phyloP scores from a whole-genome alignment of 208 protist genomes.

The Wallacemonas rigidus region DNA sequence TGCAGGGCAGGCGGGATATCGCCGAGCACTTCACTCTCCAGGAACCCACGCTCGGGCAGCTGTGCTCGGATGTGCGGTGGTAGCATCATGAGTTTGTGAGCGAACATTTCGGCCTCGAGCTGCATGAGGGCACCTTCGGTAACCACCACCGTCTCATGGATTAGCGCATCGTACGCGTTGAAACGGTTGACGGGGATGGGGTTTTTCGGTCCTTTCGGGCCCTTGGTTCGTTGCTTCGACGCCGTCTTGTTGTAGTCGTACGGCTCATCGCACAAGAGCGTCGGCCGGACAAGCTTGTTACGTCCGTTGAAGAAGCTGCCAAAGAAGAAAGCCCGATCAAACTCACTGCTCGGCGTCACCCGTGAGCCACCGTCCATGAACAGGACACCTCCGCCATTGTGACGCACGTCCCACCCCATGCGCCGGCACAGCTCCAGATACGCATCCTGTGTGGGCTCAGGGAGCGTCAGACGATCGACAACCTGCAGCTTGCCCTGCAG shows the following conservation, averaged over 20 bases:
- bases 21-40: slow-evolving; percentile 69
- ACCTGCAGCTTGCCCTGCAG: slow-evolving; percentile 89
- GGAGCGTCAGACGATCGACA: slow-evolving; percentile 76
- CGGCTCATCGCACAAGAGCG: slow-evolving; percentile 83
- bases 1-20: slow-evolving; percentile 64
- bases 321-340: slow-evolving; percentile 89
- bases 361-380: slow-evolving; percentile 92
- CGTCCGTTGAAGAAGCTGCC: slow-evolving; percentile 92
- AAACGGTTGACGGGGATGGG: slow-evolving; percentile 92
- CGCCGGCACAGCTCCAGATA: slow-evolving; percentile 80
- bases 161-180: slow-evolving; percentile 88
- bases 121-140: slow-evolving; percentile 89
- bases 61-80: slow-evolving; percentile 91
- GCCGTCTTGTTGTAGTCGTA: slow-evolving; percentile 86
- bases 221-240: slow-evolving; percentile 73
- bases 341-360: slow-evolving; percentile 84
- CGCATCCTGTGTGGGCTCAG: slow-evolving; percentile 79
- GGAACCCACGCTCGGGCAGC: slow-evolving; percentile 71
- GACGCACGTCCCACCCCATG: slow-evolving; percentile 91
- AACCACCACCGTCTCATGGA: slow-evolving; percentile 84
- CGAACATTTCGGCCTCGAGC: slow-evolving; percentile 87
- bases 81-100: slow-evolving; percentile 81
- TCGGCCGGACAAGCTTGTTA: slow-evolving; percentile 89
- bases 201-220: slow-evolving; percentile 90
- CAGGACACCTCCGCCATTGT: slow-evolving; percentile 86